Evolutionary conservation across 2,329 filamentous ascomycete genomes (phyloP).

Genomic region (Aureobasidium sp.): DNA sequence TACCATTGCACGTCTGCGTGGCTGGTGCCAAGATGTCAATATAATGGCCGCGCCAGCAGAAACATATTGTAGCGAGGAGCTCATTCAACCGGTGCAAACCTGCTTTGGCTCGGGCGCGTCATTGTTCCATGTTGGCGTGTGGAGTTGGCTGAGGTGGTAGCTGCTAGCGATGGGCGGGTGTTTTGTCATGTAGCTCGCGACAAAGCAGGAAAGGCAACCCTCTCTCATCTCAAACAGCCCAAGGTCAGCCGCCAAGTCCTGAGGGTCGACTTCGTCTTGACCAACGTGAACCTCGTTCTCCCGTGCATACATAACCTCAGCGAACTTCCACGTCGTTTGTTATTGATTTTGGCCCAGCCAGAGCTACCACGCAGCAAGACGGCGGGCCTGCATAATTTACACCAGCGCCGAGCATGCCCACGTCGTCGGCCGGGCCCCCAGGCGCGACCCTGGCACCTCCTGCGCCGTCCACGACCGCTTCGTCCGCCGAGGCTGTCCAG

Average conservation of each 20-base stretch:
- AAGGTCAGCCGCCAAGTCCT: neutral
- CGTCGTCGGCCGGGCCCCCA: conserved; percentile 31
- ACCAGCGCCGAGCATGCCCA: conserved; percentile 27
- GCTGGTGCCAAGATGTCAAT: conserved; percentile 1
- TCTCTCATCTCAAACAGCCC: neutral
- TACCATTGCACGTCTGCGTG: neutral
- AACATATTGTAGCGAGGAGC: neutral
- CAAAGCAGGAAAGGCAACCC: neutral
- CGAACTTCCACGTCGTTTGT: neutral
- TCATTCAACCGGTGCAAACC: conserved; percentile 4
- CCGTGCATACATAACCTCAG: conserved; percentile 2
- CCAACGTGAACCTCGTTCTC: neutral
- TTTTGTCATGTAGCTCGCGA: neutral
- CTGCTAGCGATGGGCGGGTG: neutral
- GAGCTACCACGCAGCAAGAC: conserved; percentile 2
- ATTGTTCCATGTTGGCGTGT: neutral
- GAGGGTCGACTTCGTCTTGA: conserved; percentile 3
- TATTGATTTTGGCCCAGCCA: conserved; percentile 7
- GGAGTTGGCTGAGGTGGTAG: neutral
- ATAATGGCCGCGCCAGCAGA: neutral
- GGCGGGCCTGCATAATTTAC: conserved; percentile 11
- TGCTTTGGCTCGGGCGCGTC: conserved; percentile 6
- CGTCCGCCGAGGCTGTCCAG: conserved; percentile 60
- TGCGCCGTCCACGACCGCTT: conserved; percentile 28
- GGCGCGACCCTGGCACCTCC: conserved; percentile 12